Conservation (phyloP, 495 filamentous ascomycete genomes). For the Aspergillus kassunensis region DNA sequence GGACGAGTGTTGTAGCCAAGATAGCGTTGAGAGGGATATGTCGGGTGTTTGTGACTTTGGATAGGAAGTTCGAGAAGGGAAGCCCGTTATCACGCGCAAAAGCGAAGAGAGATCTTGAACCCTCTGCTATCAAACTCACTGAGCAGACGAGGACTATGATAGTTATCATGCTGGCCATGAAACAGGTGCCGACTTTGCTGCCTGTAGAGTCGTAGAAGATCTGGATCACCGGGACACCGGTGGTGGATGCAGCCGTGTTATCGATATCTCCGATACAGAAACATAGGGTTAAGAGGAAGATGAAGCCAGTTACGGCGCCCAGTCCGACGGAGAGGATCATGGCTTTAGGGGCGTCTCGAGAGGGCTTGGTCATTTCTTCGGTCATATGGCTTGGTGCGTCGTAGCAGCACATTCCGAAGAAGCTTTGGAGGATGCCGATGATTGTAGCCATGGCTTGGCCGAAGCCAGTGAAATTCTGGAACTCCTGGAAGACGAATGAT, state of each 20-base stretch:
- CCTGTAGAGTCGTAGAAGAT: constrained; percentile 48
- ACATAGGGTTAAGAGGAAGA: constrained; percentile 45
- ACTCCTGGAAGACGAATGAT: constrained; percentile 50
- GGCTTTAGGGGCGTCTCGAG: constrained; percentile 20
- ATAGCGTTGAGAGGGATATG: constrained; percentile 45
- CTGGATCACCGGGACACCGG: constrained; percentile 39
- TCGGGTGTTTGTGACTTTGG: constrained; percentile 35
- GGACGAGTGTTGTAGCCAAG: constrained; percentile 37
- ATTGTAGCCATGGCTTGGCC: constrained; percentile 42
- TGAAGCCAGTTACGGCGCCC: constrained; percentile 40
- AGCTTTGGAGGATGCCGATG: constrained; percentile 46
- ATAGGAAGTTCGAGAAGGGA: constrained; percentile 41
- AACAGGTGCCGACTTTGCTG: constrained; percentile 40
- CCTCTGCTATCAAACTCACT: constrained; percentile 43
- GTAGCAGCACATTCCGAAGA: constrained; percentile 52
- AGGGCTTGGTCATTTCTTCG: constrained; percentile 23
- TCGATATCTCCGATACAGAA: constrained; percentile 50
- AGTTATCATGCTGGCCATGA: constrained; percentile 39
- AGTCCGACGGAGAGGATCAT: constrained; percentile 21
- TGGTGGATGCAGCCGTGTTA: constrained; percentile 34
- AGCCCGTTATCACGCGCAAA: constrained; percentile 49
- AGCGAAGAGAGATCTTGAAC: constrained; percentile 43
- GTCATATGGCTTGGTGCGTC: constrained; percentile 38
- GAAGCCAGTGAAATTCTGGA: constrained; percentile 52
- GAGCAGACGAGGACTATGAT: constrained; percentile 39